Evolutionary conservation across 129 eudicot genomes (phyloP).

Genomic region (Mikania micrantha): DNA sequence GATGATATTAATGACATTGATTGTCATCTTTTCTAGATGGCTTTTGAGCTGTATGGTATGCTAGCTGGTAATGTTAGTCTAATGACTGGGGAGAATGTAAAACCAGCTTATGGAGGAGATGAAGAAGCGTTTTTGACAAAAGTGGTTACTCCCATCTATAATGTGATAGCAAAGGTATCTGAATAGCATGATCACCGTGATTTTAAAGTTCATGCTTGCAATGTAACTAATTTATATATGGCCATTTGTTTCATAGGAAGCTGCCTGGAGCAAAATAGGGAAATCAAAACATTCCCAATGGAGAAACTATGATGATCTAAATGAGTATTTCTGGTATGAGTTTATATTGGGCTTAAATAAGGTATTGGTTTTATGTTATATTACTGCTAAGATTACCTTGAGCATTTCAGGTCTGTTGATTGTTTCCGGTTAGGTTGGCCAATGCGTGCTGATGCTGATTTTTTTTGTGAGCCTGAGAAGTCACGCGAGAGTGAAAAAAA

Average conservation of each 20-base stretch:
- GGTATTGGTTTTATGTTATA: neutral
- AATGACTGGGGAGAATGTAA: constrained; percentile 90
- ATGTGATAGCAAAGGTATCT: constrained; percentile 73
- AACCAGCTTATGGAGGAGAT: constrained; percentile 97
- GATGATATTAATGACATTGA: neutral
- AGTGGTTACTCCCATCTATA: constrained; percentile 93
- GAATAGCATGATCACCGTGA: neutral
- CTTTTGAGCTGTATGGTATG: constrained; percentile 91
- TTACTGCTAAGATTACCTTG: neutral
- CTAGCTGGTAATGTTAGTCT: constrained; percentile 94
- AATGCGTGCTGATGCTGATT: constrained; percentile 96
- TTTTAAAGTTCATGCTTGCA: neutral
- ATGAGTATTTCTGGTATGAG: constrained; percentile 79
- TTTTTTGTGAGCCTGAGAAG: constrained; percentile 50
- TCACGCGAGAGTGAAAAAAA: constrained; percentile 34
- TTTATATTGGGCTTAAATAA: neutral
- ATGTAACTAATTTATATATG: neutral
- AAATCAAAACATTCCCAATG: constrained; percentile 80
- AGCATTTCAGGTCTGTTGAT: constrained; percentile 71
- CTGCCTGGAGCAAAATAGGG: constrained; percentile 69
- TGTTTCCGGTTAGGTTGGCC: constrained; percentile 98
- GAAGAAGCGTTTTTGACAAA: constrained; percentile 82
- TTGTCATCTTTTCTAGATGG: constrained; percentile 53
- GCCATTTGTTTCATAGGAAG: constrained; percentile 48
- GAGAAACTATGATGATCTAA: constrained; percentile 88